phyloP scores from a whole-genome alignment of 305 asterid genomes.

The Rubia balearica region DNA sequence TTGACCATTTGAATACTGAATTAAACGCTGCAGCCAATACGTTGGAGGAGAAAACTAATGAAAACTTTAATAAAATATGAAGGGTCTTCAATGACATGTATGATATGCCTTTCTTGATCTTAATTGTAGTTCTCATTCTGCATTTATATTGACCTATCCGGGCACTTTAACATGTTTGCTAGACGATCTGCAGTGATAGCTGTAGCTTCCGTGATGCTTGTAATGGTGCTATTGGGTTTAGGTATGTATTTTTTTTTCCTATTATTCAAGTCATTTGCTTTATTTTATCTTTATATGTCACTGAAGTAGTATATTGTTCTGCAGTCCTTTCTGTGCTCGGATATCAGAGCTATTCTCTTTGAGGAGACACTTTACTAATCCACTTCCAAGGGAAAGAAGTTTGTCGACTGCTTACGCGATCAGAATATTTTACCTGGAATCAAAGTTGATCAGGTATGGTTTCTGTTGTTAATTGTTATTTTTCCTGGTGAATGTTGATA shows the following conservation, averaged over 20 bases:
- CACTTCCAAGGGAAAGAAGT: too few relatives aligned
- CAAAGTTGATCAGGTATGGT: too few relatives aligned
- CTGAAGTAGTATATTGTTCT: conserved; percentile 12
- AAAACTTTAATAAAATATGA: conserved; percentile 57
- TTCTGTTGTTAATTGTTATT: too few relatives aligned
- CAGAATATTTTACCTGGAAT: too few relatives aligned
- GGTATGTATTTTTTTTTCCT: conserved; percentile 41
- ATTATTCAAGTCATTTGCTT: not conserved
- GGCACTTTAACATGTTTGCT: conserved; percentile 22
- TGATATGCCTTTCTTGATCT: conserved; percentile 21
- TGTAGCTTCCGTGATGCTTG: conserved; percentile 76
- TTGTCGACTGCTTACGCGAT: too few relatives aligned
- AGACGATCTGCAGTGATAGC: conserved; percentile 65
- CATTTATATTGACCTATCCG: conserved; percentile 17
- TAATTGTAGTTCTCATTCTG: not conserved
- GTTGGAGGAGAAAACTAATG: conserved; percentile 56
- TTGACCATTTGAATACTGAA: conserved; percentile 61
- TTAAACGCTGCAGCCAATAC: conserved; percentile 63
- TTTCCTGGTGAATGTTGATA: too few relatives aligned
- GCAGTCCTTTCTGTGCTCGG: conserved; percentile 80
- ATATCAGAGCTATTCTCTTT: conserved; percentile 26
- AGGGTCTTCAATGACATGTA: conserved; percentile 69
- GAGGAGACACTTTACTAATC: too few relatives aligned
- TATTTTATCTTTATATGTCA: conserved; percentile 13
- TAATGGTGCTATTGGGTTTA: conserved; percentile 71